Base-by-base conservation (phyloP, 345 rosid genomes). In the Hevea brasiliensis region DNA sequence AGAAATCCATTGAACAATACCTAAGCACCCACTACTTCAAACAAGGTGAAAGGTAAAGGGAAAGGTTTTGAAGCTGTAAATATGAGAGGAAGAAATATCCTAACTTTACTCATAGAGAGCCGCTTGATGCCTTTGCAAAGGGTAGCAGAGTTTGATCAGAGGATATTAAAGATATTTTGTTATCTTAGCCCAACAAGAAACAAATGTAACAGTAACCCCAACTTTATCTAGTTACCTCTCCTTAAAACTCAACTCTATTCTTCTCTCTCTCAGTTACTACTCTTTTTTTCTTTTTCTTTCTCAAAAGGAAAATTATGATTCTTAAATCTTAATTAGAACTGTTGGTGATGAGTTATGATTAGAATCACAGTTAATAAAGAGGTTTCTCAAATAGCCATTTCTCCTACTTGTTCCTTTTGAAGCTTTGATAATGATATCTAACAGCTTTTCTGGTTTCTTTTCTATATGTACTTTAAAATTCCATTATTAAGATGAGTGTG, bases 341-440 rank as follows among this genome's bases (percentile, higher is more conserved):
- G 29, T 24, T 41, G 65, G 70, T 27, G 67, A 41, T 57, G 84
- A 47, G 57, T 75, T 81, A 84, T 87, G 77, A 84, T 81, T 76
- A 78, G 79, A 70, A 77, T 71, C 76, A 67, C 69, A 74, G 69
- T 65, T 66, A 72, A 63, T 41, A 70, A 77, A 67, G 74, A 79
- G 57, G 67, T 69, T 66, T 65, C 77, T 42, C 76, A 73, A 71
- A 76, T 72, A 62, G 67, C 76, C 83, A 73, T 23, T 72, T 67
- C 75, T 72, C 61, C 67, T 76, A 53, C 72, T 68, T 54, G 50
- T 54, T 54, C 59, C 59, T 73, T 68, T 63, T 74, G 53, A 83
- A 77, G 51, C 81, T 62, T 75, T 83, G 85, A 86, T 80, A 82
- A 81, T 82, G 83, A 85, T 77, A 82, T 74, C 74, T 57, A 81